Evolutionary conservation across 306 rosid genomes (phyloP), one percentile per base, ranked within the genome.

Genomic region (Myrica gale): DNA sequence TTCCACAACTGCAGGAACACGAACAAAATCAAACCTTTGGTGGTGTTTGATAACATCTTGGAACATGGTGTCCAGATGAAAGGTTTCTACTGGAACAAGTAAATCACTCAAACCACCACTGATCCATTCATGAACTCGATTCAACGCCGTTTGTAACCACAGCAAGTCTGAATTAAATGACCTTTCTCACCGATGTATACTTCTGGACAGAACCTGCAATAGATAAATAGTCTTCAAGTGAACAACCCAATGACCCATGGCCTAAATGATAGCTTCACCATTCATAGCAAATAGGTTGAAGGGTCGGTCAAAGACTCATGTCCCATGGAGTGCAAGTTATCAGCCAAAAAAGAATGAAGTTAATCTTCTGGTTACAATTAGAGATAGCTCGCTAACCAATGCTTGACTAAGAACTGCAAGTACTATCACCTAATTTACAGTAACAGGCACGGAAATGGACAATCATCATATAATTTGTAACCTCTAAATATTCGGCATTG

Each of bases 1-100:
- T 89, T 92, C 96, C 3, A 88, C 84, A 51, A 90, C 96, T 26
- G 97, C 97, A 56, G 98, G 90, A 77, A 94, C 83, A 56, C 95
- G 93, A 41, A 90, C 95, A 73, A 82, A 84, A 85, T 92, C 95
- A 77, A 94, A 92, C 89, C 97, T 89, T 69, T 94, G 84, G 16
- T 88, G 19, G 71, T 92, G 97, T 71, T 75, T 81, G 72, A 92
- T 88, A 82, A 94, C 87, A 79, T 74, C 86, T 82, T 89, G 95
- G 76, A 87, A 89, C 93, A 90, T 89, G 85, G 51, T 81, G 45
- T 72, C 61, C n/a, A 91, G 86, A 78, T 89, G 98, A 88, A 87
- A 92, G 6, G 93, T 63, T 82, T 90, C 93, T 50, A 92, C 93
- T 4, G 92, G 91, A 84, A 88, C 90, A 17, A 92, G 88, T 68